These are phyloP conservation scores for Rhododendron kiyosumense DNA, from an alignment of 148 eudicot genomes.

Conservation along the genomic window DNA sequence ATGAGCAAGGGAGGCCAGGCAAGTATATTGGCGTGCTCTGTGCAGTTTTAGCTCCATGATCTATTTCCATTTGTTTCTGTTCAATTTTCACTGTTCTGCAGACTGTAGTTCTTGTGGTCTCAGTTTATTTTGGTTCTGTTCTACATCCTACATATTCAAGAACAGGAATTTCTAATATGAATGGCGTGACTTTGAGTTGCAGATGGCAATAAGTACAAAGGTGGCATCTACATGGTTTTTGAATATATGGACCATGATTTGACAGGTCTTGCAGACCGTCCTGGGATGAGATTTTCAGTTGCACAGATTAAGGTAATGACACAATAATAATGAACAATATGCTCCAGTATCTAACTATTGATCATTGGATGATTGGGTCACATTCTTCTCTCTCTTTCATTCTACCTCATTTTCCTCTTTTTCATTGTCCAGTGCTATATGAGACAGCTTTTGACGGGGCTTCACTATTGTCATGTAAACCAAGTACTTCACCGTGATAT, in stretches of 20 bases:
- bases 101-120: not conserved
- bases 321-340: not conserved
- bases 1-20: conserved; percentile 25
- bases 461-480: conserved; percentile 75
- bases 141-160: not conserved
- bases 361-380: not conserved
- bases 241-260: conserved; percentile 75
- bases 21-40: not conserved
- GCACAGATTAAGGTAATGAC: conserved; percentile 30
- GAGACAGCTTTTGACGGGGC: conserved; percentile 72
- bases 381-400: not conserved
- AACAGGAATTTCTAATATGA: not conserved
- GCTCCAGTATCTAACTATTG: not conserved
- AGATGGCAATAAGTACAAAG: conserved; percentile 51
- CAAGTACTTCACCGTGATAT: conserved; percentile 81
- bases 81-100: not conserved
- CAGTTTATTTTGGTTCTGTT: not conserved
- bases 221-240: conserved; percentile 56
- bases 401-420: not conserved
- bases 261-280: conserved; percentile 66
- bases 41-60: not conserved
- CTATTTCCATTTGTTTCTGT: not conserved
- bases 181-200: not conserved
- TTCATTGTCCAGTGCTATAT: conserved; percentile 56
- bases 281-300: conserved; percentile 51